Evolutionary conservation across 352 stramenopile genomes (phyloP).

Genomic region (Pythium insidiosum): DNA sequence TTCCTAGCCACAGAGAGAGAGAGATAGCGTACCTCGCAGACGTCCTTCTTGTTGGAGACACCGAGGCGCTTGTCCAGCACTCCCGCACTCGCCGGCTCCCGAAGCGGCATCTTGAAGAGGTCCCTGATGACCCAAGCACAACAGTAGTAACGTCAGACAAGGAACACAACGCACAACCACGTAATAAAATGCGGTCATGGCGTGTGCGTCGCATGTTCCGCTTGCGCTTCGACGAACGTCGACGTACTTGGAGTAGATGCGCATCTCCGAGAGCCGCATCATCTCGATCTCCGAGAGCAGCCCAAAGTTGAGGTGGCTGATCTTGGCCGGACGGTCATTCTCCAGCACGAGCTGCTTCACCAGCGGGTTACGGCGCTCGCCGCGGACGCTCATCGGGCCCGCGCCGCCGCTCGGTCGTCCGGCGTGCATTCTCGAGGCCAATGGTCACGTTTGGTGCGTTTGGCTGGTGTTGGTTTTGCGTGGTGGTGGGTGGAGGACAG

Average conservation of each 20-base stretch:
- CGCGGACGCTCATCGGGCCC: constrained; percentile 15
- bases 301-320: constrained; percentile 97
- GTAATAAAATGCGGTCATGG: too few species aligned
- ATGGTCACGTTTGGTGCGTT: not conserved
- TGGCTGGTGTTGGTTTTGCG: too few species aligned
- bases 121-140: constrained; percentile 47
- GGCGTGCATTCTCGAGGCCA: constrained; percentile 16
- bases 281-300: constrained; percentile 95
- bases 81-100: constrained; percentile 89
- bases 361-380: constrained; percentile 76
- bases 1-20: constrained; percentile 13
- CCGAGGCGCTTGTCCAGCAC: constrained; percentile 97
- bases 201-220: not conserved
- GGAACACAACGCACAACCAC: not conserved
- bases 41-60: constrained; percentile 96
- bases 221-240: not conserved
- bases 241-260: constrained; percentile 80
- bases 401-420: constrained; percentile 3
- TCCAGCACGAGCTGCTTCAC: constrained; percentile 87
- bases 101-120: constrained; percentile 95
- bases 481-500: too few species aligned
- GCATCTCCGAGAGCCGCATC: constrained; percentile 93
- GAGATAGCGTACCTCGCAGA: constrained; percentile 91
- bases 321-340: constrained; percentile 89
- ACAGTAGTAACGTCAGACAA: not conserved